Evolutionary conservation across 768 basidiomycete genomes (phyloP).

Genomic region (Daedaleopsis nitida): DNA sequence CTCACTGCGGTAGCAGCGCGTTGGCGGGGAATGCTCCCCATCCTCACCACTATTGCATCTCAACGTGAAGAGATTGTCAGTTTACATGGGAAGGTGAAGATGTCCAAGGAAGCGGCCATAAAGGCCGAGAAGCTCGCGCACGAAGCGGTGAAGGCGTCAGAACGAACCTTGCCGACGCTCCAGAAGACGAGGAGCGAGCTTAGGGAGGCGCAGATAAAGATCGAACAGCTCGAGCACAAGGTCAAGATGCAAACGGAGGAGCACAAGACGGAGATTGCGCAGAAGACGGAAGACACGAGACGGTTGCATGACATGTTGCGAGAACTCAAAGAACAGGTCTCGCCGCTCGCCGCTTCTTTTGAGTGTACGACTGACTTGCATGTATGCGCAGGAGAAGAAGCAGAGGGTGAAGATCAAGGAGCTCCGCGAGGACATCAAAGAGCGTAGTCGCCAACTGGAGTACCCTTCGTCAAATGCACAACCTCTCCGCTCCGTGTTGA

Average conservation of each 20-base stretch:
- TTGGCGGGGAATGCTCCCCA: constrained; percentile 9
- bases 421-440: constrained; percentile 1
- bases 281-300: background rate
- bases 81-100: background rate
- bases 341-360: no score
- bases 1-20: constrained; percentile 7
- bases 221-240: background rate
- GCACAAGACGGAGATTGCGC: constrained; percentile 2
- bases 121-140: constrained; percentile 5
- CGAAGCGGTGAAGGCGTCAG: background rate
- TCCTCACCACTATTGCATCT: background rate
- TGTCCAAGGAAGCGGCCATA: background rate
- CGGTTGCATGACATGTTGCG: background rate
- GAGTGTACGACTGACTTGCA: no score
- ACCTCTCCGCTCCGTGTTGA: background rate
- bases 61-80: background rate
- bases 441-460: background rate
- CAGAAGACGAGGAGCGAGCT: background rate
- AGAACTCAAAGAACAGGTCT: constrained; percentile 3
- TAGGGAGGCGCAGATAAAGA: background rate
- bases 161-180: background rate
- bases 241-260: background rate
- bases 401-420: constrained; percentile 9
- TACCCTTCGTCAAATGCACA: background rate
- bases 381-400: constrained; percentile 1